Conservation (phyloP, 1,284 basidiomycete genomes). For the Ceratobasidium sp. region DNA sequence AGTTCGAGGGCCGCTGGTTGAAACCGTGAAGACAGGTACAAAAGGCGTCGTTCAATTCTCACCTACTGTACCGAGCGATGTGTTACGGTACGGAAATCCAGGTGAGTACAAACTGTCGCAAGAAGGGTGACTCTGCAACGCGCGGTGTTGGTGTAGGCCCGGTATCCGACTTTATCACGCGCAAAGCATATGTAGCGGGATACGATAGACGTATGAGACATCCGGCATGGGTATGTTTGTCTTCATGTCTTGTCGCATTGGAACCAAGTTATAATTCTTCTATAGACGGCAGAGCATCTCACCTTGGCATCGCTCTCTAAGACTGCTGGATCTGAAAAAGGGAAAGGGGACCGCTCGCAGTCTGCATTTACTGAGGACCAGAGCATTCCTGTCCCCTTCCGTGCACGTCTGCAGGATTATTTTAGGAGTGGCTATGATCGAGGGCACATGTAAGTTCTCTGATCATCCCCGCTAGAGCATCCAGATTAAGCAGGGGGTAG, state of each 20-base stretch:
- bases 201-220: constrained; percentile 94
- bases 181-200: constrained; percentile 87
- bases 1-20: constrained; percentile 42
- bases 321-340: constrained; percentile 55
- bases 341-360: constrained; percentile 76
- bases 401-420: constrained; percentile 90
- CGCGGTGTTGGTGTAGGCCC: constrained; percentile 70
- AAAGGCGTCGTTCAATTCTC: constrained; percentile 53
- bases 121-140: constrained; percentile 35
- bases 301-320: constrained; percentile 76
- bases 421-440: constrained; percentile 96
- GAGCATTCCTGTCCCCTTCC: constrained; percentile 82
- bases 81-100: constrained; percentile 81
- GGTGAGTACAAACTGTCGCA: constrained; percentile 62
- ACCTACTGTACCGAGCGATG: constrained; percentile 56
- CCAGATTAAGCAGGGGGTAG: constrained; percentile 59
- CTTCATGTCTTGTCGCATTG: neutral
- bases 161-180: constrained; percentile 81
- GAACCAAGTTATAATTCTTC: neutral
- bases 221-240: constrained; percentile 84
- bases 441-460: constrained; percentile 86
- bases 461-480: constrained; percentile 12
- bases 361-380: constrained; percentile 91
- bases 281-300: constrained; percentile 91
- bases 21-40: constrained; percentile 53